These are phyloP conservation scores for Backusella sp. DNA, from an alignment of 192 early-diverging fungal species.

Conservation along the genomic window DNA sequence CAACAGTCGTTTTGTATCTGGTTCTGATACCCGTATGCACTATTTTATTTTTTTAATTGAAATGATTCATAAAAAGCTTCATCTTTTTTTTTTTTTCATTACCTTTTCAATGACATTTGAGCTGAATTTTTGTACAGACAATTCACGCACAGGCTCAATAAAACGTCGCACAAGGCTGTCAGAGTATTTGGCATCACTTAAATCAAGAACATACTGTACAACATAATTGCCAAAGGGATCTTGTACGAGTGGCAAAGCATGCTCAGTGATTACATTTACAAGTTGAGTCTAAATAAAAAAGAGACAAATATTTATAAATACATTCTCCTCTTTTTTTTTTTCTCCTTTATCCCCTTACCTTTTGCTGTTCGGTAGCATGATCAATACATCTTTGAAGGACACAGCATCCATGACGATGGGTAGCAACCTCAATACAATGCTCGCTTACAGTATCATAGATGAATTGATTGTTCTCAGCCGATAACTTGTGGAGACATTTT, in stretches of 20 bases:
- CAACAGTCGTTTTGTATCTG: constrained; percentile 63
- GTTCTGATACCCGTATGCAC: constrained; percentile 81
- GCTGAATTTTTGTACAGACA: constrained; percentile 90
- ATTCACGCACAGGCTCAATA: constrained; percentile 68
- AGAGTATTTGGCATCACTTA: constrained; percentile 63
- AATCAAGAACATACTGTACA: constrained; percentile 87
- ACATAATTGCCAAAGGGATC: constrained; percentile 94
- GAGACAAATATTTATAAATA: neutral
- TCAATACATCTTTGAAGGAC: constrained; percentile 91
- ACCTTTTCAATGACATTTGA: constrained; percentile 94
- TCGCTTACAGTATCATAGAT: constrained; percentile 80
- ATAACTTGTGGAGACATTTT: constrained; percentile 80
- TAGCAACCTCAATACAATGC: constrained; percentile 82
- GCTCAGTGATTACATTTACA: constrained; percentile 69
- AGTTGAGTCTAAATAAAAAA: constrained; percentile 47
- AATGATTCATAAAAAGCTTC: neutral
- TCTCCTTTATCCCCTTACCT: constrained; percentile 32
- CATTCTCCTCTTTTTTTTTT: neutral
- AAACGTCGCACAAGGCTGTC: constrained; percentile 74
- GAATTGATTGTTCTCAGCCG: constrained; percentile 81
- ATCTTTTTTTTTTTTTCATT: neutral
- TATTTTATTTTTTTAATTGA: constrained; percentile 17
- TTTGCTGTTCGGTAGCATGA: constrained; percentile 68
- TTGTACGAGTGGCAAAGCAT: constrained; percentile 78
- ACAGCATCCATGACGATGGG: constrained; percentile 89